Evolutionary conservation across 495 filamentous ascomycete species (phyloP), one percentile per base, ranked within the genome.

Genomic region (Penicillium alfredii): DNA sequence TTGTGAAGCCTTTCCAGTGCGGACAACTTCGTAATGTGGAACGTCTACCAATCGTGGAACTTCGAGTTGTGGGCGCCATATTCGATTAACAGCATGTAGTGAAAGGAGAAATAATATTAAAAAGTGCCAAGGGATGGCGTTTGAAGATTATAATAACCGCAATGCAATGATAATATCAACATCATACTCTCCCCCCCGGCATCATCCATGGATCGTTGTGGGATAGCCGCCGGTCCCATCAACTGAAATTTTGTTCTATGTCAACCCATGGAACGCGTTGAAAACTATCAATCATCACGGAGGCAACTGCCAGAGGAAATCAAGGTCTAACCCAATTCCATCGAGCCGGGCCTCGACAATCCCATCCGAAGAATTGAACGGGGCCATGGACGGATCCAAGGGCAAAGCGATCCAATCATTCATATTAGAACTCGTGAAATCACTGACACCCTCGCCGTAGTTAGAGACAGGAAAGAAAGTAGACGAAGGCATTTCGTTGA

Each of bases 321-420:
- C 49, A 43, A 51, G 44, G 29, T 45, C 46, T 33, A 53, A 53
- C 20, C 47, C 49, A 24, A 52, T 35, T 10, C 43, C 46, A 25
- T 46, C 46, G 19, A 49, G 45, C 1, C 44, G 22, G 33, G 20
- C 31, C 16, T 34, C 38, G 17, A 33, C 19, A 3, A 38, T 38
- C 17, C 44, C 33, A 15, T 45, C 42, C 0, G 12, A 13, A 2
- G 49, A 17, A 7, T 51, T 52, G 43, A 63, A 66, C 5, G 61
- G 60, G 6, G 60, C 62, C 59, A 63, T 61, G 2, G 48, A 40
- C 1, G 59, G 51, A 41, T 66, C 58, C 21, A 66, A 55, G 3
- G 60, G 62, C 12, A 63, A 34, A 18, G 55, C 51, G 18, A 61
- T 35, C 62, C 62, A 66, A 36, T 61, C 57, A 38, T 38, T 42